Evolutionary conservation across 2,329 filamentous ascomycete species (phyloP).

Genomic region (Neospermospora avenae): DNA sequence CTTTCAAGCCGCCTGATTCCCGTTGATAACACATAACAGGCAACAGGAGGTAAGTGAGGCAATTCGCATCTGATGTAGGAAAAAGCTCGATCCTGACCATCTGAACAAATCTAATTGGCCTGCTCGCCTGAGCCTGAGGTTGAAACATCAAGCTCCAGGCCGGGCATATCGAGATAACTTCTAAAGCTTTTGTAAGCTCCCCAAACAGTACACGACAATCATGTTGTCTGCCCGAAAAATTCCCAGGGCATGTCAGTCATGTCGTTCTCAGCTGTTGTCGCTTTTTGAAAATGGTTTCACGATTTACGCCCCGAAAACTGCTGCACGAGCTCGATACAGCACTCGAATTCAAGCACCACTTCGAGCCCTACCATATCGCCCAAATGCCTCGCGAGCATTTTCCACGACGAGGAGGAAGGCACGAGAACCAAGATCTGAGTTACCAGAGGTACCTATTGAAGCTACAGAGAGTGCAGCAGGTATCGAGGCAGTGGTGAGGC

Average conservation of each 20-base stretch:
- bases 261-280: slow-evolving; percentile 34
- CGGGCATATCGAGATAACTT: slow-evolving; percentile 1
- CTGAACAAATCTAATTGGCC: slow-evolving; percentile 8
- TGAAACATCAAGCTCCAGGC: not conserved
- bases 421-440: slow-evolving; percentile 8
- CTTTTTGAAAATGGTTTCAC: slow-evolving; percentile 37
- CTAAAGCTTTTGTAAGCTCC: not conserved
- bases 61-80: too few relatives aligned
- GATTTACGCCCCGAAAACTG: slow-evolving; percentile 13
- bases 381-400: slow-evolving; percentile 17
- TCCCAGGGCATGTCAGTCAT: slow-evolving; percentile 35
- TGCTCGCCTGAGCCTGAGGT: slow-evolving; percentile 1
- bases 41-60: too few relatives aligned
- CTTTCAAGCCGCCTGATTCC: too few relatives aligned
- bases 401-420: slow-evolving; percentile 19
- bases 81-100: slow-evolving; percentile 13
- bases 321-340: slow-evolving; percentile 17
- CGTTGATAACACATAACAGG: too few relatives aligned
- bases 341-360: slow-evolving; percentile 12
- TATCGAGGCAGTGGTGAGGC: slow-evolving; percentile 63
- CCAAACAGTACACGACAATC: not conserved
- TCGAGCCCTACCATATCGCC: slow-evolving; percentile 14
- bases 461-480: slow-evolving; percentile 31
- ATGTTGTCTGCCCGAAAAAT: slow-evolving; percentile 33
- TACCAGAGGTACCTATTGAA: not conserved